phyloP scores from a whole-genome alignment of 176 grass and related monocot species.

The Bothriochloa decipiens region DNA sequence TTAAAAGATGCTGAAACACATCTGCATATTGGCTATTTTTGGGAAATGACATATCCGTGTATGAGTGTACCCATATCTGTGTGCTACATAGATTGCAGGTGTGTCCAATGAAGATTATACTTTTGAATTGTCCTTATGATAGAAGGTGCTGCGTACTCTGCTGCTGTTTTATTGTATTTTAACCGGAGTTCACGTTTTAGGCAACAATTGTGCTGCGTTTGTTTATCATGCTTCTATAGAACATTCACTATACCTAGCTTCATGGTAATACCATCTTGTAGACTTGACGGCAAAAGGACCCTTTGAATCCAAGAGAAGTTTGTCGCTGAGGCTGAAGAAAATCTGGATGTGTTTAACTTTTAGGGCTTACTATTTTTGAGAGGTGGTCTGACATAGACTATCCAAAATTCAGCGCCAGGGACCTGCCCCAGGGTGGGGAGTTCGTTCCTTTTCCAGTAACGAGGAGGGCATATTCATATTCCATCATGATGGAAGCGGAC shows the following conservation, averaged over 20 bases:
- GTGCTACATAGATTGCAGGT: background rate
- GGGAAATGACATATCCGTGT: background rate
- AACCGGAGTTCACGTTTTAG: background rate
- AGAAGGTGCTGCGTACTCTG: background rate
- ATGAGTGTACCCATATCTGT: no score
- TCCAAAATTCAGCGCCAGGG: slow-evolving; percentile 78
- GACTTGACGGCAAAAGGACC: slow-evolving; percentile 4
- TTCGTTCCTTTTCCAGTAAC: slow-evolving; percentile 80
- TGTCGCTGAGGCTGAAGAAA: slow-evolving; percentile 15
- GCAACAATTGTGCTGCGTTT: no score
- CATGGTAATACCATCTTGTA: slow-evolving; percentile 26
- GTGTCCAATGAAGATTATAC: background rate
- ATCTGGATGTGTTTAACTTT: slow-evolving; percentile 39
- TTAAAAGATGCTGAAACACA: background rate
- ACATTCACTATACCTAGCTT: background rate
- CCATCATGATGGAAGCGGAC: slow-evolving; percentile 83
- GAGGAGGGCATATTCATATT: slow-evolving; percentile 69
- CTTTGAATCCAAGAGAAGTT: slow-evolving; percentile 12
- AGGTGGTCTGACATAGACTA: slow-evolving; percentile 37
- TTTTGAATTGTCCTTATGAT: slow-evolving; percentile 11
- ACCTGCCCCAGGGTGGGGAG: slow-evolving; percentile 82
- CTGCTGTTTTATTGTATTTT: background rate
- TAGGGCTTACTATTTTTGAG: slow-evolving; percentile 20
- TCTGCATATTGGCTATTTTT: background rate
- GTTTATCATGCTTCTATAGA: slow-evolving; percentile 5